Evolutionary conservation across 257 asterid genomes (phyloP), one percentile per base, ranked within the genome.

Genomic region (Cruciata laevipes): DNA sequence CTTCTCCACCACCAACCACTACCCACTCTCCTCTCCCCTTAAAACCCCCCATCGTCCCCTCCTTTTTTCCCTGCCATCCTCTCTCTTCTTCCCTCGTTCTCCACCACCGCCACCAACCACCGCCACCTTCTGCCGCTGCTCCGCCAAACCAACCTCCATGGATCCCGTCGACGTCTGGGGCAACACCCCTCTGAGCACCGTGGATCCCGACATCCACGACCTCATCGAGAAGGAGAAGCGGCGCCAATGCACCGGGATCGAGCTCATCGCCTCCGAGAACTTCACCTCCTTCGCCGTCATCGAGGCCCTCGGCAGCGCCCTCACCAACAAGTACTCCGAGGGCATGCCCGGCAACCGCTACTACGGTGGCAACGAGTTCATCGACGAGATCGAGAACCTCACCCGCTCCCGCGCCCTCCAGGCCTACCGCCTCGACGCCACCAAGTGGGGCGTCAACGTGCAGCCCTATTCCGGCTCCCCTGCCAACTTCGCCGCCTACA

Each of bases 281-380:
- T 81, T 81, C 85, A 81, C 85, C 6, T 81, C 85, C 70, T 81
- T 81, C 25, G 85, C 85, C 40, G 85, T 81, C 13, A 81, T 77
- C 17, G 82, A 81, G 59, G 85, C 85, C 51, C 78, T 81, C 7
- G 85, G 85, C 10, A 71, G 78, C 32, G 55, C 85, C 20, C 63
- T 81, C 12, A 81, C 85, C 16, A 81, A 81, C 69, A 81, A 81
- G 37, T 81, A 81, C 71, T 81, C 85, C 20, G 85, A 81, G 65
- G 85, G 85, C 16, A 81, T 81, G 78, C 85, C 85, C 2, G 85
- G 85, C 0, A 81, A 77, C 72, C 78, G 86, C 2, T 82, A 82
- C 55, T 82, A 82, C 62, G 86, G 86, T 0, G 86, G 84, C 12
- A 82, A 82, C 44, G 86, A 81, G 21, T 76, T 35, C 69, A 81